Conservation (phyloP, 192 early-diverging fungal species). For the Gaertneriomyces sp. region DNA sequence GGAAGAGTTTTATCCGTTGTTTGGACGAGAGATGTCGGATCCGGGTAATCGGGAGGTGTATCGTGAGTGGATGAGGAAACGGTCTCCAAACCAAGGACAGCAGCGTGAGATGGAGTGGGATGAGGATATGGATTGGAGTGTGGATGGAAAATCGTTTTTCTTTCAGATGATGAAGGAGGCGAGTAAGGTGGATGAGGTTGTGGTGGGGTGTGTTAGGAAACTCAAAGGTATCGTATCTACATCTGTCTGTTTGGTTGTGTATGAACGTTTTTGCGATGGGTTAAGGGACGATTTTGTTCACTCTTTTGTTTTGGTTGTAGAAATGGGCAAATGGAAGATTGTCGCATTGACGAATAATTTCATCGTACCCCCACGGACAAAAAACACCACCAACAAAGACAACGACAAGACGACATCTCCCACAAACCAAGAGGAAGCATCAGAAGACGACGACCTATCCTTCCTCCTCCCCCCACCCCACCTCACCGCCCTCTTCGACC, state of each 20-base stretch:
- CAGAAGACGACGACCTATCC: slow-evolving; percentile 28
- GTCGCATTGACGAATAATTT: slow-evolving; percentile 88
- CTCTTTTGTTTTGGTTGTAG: slow-evolving; percentile 7
- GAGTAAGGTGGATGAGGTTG: slow-evolving; percentile 34
- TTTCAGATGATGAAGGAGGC: slow-evolving; percentile 61
- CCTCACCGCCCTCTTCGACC: slow-evolving; percentile 57
- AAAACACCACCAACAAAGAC: too few relatives aligned
- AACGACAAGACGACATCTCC: too few relatives aligned
- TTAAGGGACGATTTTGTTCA: background rate
- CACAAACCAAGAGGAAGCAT: slow-evolving; percentile 1
- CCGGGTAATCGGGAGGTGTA: slow-evolving; percentile 31
- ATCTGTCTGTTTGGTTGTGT: background rate
- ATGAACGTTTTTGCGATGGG: background rate
- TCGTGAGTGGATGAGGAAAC: slow-evolving; percentile 36
- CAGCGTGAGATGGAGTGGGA: too few relatives aligned
- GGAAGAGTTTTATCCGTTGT: slow-evolving; percentile 52
- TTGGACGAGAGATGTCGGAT: slow-evolving; percentile 60
- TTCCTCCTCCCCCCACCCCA: slow-evolving; percentile 26
- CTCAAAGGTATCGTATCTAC: slow-evolving; percentile 32
- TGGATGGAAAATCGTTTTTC: slow-evolving; percentile 63
- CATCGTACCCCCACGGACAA: background rate
- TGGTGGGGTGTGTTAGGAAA: slow-evolving; percentile 50
- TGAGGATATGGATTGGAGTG: background rate
- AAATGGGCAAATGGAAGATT: slow-evolving; percentile 54
- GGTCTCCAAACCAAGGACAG: too few relatives aligned